Base-by-base conservation (phyloP, 1,139 yeast species). In the Pichia sp. region DNA sequence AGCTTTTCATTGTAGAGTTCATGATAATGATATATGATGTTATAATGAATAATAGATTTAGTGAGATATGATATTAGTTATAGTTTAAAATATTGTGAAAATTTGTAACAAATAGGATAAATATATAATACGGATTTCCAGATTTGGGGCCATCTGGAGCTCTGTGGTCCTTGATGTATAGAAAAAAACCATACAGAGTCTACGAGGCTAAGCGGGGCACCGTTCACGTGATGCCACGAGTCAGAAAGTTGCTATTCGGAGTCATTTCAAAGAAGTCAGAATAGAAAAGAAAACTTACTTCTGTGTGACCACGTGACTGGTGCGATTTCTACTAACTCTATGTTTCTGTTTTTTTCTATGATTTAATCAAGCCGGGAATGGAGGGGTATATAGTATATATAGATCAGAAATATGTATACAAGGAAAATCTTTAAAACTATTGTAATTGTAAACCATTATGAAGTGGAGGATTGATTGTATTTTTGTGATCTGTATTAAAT, bases 391-490 rank as follows among this genome's bases (percentile, higher is more conserved):
- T 4, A n/a, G 28, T 15, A 9, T 26, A 26, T 22, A 7, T 22
- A 7, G 6, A 22, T 26, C 3, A 25, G 28, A 25, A 2, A 25
- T n/a, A 25, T 12, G 28, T 1, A 12, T 25, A 25, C n/a, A 14
- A 6, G 12, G 28, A 11, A 6, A 14, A 7, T 8, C n/a, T n/a
- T n/a, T n/a, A n/a, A n/a, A n/a, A n/a, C n/a, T n/a, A 9, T 18
- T 30, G 18, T 10, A 11, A 14, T 18, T 30, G 45, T 19, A 44
- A 17, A 4, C 47, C 47, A 17, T 36, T 35, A 30, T 44, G 47
- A 14, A 44, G 28, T 14, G 47, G 42, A 12, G 45, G 45, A 2
- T 33, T 31, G 3, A 31, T 4, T 26, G 10, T 12, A 28, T 39
- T 3, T 31, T 17, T 9, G 19, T 11, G 9, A 23, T 18, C 5